A percentile compares a stretch with the other conserved stretches of the same genome.
Evolutionary conservation across 2,329 filamentous ascomycete genomes (phyloP).

Genomic region (Pseudogymnoascus sp.): DNA sequence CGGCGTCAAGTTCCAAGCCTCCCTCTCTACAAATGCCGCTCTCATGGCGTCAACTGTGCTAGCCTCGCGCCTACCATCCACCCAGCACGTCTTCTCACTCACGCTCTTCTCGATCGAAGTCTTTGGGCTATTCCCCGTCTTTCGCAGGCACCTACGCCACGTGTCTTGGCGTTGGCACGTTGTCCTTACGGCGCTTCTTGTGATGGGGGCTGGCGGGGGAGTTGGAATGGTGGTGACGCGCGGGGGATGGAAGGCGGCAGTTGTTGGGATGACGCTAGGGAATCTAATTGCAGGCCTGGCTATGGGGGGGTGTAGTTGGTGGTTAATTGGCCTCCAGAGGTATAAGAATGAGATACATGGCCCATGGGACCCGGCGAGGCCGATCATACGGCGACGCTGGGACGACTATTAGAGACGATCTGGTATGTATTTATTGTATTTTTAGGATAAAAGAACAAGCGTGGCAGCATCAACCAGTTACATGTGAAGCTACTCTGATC

Average conservation of each 20-base stretch:
- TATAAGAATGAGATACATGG: constrained; percentile 99
- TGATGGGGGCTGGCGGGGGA: constrained; percentile 72
- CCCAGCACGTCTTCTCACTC: constrained; percentile 88
- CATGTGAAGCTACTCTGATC: neutral
- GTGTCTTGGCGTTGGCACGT: constrained; percentile 78
- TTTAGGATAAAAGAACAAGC: neutral
- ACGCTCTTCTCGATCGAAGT: constrained; percentile 96
- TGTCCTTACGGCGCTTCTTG: constrained; percentile 64
- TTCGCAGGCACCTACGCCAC: constrained; percentile 78
- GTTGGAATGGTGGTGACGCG: constrained; percentile 55
- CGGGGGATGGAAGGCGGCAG: constrained; percentile 46
- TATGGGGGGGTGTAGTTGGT: constrained; percentile 95
- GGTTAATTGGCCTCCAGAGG: constrained; percentile 92
- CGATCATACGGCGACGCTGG: constrained; percentile 62
- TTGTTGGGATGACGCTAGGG: constrained; percentile 70
- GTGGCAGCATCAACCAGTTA: neutral
- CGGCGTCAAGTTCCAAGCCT: constrained; percentile 56
- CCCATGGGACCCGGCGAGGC: constrained; percentile 92
- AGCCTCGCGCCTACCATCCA: constrained; percentile 79
- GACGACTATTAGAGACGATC: constrained; percentile 23
- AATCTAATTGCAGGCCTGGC: constrained; percentile 66
- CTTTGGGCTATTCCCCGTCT: constrained; percentile 96
- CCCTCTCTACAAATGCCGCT: constrained; percentile 86
- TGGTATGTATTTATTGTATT: constrained; percentile 6
- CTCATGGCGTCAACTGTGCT: constrained; percentile 95